Conservation (phyloP, 2,329 filamentous ascomycete genomes). For the Zasmidium cellare region DNA sequence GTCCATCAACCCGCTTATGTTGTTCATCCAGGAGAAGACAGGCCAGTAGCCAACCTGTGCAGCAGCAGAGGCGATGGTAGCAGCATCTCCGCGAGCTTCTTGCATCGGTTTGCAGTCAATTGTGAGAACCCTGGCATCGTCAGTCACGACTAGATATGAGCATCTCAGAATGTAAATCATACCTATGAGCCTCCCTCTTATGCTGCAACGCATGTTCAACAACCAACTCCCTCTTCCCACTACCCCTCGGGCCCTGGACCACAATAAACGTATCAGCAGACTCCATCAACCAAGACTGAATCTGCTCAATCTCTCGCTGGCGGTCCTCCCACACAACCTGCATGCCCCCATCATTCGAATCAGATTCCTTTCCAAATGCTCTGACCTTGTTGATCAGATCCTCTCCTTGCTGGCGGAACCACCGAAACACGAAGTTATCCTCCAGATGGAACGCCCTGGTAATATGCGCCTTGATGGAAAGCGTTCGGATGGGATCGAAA, state of each 20-base stretch:
- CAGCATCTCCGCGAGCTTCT: constrained; percentile 83
- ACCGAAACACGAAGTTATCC: constrained; percentile 72
- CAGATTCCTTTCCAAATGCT: constrained; percentile 34
- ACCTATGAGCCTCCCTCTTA: constrained; percentile 49
- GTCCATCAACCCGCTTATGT: constrained; percentile 86
- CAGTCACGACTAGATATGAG: no score
- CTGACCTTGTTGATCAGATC: constrained; percentile 60
- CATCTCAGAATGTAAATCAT: no score
- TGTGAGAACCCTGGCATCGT: constrained; percentile 64
- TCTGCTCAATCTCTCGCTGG: constrained; percentile 75
- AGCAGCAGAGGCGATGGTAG: constrained; percentile 80
- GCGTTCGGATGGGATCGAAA: constrained; percentile 92
- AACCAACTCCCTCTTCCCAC: constrained; percentile 85
- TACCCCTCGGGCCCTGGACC: constrained; percentile 86
- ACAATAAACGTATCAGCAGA: constrained; percentile 91
- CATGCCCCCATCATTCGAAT: constrained; percentile 66
- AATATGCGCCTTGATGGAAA: constrained; percentile 87
- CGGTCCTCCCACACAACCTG: constrained; percentile 86
- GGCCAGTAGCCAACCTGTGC: constrained; percentile 84
- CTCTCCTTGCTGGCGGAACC: constrained; percentile 73
- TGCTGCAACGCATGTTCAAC: constrained; percentile 78
- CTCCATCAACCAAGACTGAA: constrained; percentile 84
- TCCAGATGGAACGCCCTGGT: constrained; percentile 73
- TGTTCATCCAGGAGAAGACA: constrained; percentile 96
- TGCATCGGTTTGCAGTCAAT: constrained; percentile 93